A percentile compares a stretch with the other conserved stretches of the same genome.
Conservation (phyloP, 2,329 filamentous ascomycete genomes). For the Coniochaeta prunicola region DNA sequence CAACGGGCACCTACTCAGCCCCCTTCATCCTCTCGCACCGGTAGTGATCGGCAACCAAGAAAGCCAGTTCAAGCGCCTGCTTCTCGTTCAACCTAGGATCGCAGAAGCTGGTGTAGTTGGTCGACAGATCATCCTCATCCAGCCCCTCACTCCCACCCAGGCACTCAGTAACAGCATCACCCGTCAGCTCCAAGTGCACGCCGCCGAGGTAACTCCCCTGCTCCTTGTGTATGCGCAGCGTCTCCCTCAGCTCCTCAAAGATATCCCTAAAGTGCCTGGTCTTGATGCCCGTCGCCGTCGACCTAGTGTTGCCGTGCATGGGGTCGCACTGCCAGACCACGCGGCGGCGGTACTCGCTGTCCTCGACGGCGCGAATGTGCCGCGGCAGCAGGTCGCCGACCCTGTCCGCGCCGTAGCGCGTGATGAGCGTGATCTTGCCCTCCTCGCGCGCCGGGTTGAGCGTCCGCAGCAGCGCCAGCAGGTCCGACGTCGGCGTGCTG, state of each 20-base stretch:
- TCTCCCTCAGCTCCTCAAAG: slow-evolving; percentile 76
- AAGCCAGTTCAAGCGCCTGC: slow-evolving; percentile 90
- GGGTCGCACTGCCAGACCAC: slow-evolving; percentile 99
- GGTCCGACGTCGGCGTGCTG: slow-evolving; percentile 67
- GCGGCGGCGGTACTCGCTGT: slow-evolving; percentile 55
- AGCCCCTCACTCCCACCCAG: slow-evolving; percentile 83
- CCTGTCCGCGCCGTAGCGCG: slow-evolving; percentile 78
- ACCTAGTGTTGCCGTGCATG: slow-evolving; percentile 82
- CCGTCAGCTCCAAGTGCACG: slow-evolving; percentile 90
- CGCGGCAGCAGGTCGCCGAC: slow-evolving; percentile 68
- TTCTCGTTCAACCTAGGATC: slow-evolving; percentile 96
- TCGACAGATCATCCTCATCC: slow-evolving; percentile 77
- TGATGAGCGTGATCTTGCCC: slow-evolving; percentile 94
- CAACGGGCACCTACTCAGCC: background rate
- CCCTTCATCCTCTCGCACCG: slow-evolving; percentile 26
- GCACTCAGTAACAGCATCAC: slow-evolving; percentile 94
- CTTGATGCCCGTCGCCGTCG: slow-evolving; percentile 74
- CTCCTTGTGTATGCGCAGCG: slow-evolving; percentile 76
- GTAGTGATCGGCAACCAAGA: slow-evolving; percentile 81
- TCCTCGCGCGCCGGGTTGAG: slow-evolving; percentile 78
- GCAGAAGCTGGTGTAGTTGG: slow-evolving; percentile 94
- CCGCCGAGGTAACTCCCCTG: slow-evolving; percentile 84
- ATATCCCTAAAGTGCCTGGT: slow-evolving; percentile 89
- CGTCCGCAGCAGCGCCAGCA: slow-evolving; percentile 71
- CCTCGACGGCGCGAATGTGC: slow-evolving; percentile 85